These are phyloP conservation scores for Colletotrichum destructivum DNA, from an alignment of 2,329 filamentous ascomycete species.

Conservation along the genomic window DNA sequence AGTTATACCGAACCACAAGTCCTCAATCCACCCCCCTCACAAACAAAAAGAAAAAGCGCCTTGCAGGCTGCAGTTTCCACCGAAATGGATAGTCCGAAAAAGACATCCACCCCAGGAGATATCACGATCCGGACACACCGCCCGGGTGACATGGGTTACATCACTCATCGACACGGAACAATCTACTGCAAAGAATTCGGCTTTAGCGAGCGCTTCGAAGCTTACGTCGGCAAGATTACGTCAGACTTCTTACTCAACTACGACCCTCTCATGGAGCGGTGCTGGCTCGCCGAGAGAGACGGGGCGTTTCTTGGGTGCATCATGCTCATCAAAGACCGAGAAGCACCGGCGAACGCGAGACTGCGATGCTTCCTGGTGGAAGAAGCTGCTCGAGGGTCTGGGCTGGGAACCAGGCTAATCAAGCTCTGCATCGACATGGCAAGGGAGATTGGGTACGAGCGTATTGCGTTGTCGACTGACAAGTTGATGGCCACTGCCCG, in stretches of 20 bases:
- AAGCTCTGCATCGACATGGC: constrained; percentile 44
- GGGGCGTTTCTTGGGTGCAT: constrained; percentile 47
- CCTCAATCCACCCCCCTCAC: no score
- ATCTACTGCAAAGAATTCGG: constrained; percentile 45
- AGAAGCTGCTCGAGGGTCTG: constrained; percentile 42
- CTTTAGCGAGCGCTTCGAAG: constrained; percentile 45
- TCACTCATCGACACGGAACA: constrained; percentile 46
- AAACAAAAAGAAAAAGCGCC: no score
- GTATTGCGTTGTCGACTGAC: constrained; percentile 44
- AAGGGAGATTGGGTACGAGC: constrained; percentile 41
- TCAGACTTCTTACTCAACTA: constrained; percentile 47
- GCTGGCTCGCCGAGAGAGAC: constrained; percentile 48
- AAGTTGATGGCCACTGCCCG: constrained; percentile 42
- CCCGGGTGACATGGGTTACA: constrained; percentile 47
- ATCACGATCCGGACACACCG: constrained; percentile 42
- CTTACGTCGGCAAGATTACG: constrained; percentile 44
- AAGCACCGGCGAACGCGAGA: constrained; percentile 41
- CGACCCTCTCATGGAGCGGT: constrained; percentile 45
- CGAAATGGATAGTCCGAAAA: background rate
- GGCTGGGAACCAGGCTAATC: constrained; percentile 43
- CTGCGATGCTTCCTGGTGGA: constrained; percentile 48
- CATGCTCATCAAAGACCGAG: constrained; percentile 44
- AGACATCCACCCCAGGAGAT: background rate
- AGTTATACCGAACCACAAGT: no score
- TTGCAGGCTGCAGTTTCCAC: no score